Evolutionary conservation across 106 monocot species (phyloP).

Genomic region (Iris macrosiphon): DNA sequence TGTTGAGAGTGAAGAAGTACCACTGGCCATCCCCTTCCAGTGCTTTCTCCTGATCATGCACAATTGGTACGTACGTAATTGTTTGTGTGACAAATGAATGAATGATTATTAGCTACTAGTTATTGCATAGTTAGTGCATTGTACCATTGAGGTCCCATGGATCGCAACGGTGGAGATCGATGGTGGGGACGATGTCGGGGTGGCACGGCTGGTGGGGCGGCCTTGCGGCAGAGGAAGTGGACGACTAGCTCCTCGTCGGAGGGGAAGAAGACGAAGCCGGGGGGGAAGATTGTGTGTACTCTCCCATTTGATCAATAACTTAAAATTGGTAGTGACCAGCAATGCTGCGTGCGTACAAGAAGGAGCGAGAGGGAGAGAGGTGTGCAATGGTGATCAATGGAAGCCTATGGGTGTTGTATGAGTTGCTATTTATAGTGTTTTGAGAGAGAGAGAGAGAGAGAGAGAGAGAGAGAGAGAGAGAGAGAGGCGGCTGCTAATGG

Average conservation of each 20-base stretch:
- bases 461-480: background rate
- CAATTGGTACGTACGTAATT: background rate
- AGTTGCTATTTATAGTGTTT: no score
- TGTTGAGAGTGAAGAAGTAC: slow-evolving; percentile 67
- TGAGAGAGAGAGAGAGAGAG: background rate
- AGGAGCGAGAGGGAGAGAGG: background rate
- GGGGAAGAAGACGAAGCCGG: slow-evolving; percentile 87
- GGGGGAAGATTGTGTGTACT: slow-evolving; percentile 35
- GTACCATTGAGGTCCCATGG: slow-evolving; percentile 83
- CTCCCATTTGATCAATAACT: no score
- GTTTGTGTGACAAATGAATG: background rate
- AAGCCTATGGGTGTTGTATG: no score
- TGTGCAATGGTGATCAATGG: no score
- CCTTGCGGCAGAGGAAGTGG: slow-evolving; percentile 74
- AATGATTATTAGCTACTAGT: no score
- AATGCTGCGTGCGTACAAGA: background rate
- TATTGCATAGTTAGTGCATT: no score
- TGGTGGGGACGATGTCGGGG: slow-evolving; percentile 73
- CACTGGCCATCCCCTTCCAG: slow-evolving; percentile 54
- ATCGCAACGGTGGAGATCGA: slow-evolving; percentile 44
- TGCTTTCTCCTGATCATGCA: slow-evolving; percentile 24
- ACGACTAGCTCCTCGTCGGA: slow-evolving; percentile 85
- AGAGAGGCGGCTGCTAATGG: no score
- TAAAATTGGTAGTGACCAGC: no score
- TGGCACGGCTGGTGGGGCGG: slow-evolving; percentile 40